A percentile compares a stretch with the other conserved stretches of the same genome.
Evolutionary conservation across 805 yeast genomes (phyloP).

Genomic region (Priceomyces carsonii): DNA sequence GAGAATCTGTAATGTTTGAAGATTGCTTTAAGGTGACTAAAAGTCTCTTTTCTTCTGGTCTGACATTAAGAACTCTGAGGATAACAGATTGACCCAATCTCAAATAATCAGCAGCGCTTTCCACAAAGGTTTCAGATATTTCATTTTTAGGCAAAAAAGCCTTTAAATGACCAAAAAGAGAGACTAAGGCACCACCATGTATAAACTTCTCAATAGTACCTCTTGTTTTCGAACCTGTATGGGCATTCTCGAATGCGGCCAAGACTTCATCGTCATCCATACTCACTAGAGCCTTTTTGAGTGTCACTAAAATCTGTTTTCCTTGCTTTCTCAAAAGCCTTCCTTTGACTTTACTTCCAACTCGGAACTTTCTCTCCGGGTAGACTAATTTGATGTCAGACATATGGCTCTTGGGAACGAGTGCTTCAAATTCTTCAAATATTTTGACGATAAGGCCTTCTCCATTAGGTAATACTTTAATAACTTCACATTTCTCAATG

Average conservation of each 20-base stretch:
- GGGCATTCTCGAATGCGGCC: conserved; percentile 37
- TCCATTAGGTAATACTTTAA: conserved; percentile 53
- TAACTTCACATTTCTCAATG: conserved; percentile 52
- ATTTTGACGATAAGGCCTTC: conserved; percentile 69
- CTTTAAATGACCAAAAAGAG: conserved; percentile 75
- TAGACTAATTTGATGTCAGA: conserved; percentile 81
- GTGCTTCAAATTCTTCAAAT: conserved; percentile 68
- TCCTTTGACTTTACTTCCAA: conserved; percentile 78
- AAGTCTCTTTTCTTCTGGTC: conserved; percentile 53
- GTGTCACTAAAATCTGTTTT: conserved; percentile 58
- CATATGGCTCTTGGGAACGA: conserved; percentile 73
- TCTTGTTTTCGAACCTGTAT: conserved; percentile 52
- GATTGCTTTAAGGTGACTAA: conserved; percentile 76
- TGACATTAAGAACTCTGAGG: conserved; percentile 64
- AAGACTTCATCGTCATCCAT: conserved; percentile 57
- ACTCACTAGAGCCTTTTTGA: conserved; percentile 82
- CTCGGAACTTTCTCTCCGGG: conserved; percentile 90
- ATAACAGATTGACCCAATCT: conserved; percentile 79
- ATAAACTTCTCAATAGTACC: conserved; percentile 76
- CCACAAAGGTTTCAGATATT: conserved; percentile 85
- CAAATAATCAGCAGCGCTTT: conserved; percentile 73
- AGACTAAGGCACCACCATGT: conserved; percentile 77
- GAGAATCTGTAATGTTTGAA: conserved; percentile 48
- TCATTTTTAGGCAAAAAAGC: conserved; percentile 87
- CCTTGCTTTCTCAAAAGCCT: conserved; percentile 61